Base-by-base conservation (phyloP, 2,329 filamentous ascomycete species). In the Didymella segeticola region DNA sequence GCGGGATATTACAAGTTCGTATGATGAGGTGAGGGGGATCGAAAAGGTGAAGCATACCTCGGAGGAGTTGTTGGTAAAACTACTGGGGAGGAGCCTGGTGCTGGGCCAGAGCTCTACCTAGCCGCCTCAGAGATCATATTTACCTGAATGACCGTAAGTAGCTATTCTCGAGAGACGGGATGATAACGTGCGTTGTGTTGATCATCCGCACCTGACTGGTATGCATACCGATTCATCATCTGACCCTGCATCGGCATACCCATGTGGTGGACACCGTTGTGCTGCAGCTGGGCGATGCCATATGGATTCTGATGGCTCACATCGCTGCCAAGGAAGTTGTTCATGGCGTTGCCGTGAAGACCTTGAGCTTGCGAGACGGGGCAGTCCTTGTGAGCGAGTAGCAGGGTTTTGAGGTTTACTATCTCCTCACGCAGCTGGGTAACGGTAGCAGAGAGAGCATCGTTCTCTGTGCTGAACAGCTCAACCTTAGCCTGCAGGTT, bases 401-500 rank as follows among this genome's bases (percentile, higher is more conserved):
- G 81, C 0, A 98, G 80, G 0, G 93, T 96, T 80, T 97, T 98
- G 34, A 99, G 83, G 60, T 93, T 96, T 41, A 98, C 91, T 55
- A 98, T 90, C 71, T 99, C 95, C 70, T 98, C 93, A 23, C 92
- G 85, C 5, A 98, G 79, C 63, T 90, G 86, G 1, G 89, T 89
- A 53, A 98, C 92, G 59, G 95, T 93, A 3, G 87, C 83, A 15
- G 88, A 90, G 27, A 99, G 82, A 1, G 86, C 86, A 69, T 99
- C 95, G 60, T 98, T 98, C 76, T 99, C 95, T 1, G 83, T 88
- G 59, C 89, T 93, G 70, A 92, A 98, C 62, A 96, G 83, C 74
- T 99, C 95, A 14, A 98, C 93, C 76, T 98, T 98, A 50, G 86
- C 86, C 75, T 99, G 95, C 1, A 99, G 83, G 64, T 96, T 98